Evolutionary conservation across 495 filamentous ascomycete species (phyloP).

Genomic region (Clohesyomyces aquaticus): DNA sequence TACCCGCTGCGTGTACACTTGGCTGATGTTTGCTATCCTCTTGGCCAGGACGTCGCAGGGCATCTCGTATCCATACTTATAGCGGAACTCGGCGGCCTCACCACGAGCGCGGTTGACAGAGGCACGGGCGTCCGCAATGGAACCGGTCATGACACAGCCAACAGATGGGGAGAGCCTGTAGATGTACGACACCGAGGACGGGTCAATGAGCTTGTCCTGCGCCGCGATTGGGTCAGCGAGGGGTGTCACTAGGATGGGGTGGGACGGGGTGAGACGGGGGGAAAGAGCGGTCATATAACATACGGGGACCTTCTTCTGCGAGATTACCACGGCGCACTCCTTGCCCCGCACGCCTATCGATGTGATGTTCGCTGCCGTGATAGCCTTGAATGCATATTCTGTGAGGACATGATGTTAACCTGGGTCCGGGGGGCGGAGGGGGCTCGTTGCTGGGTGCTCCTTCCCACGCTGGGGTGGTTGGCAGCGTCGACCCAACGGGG

Average conservation of each 20-base stretch:
- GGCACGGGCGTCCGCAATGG: slow-evolving; percentile 94
- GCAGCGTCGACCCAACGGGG: no score
- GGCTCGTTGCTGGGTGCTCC: no score
- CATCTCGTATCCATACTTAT: slow-evolving; percentile 99
- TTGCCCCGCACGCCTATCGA: slow-evolving; percentile 95
- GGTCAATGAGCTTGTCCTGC: slow-evolving; percentile 98
- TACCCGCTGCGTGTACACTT: slow-evolving; percentile 97
- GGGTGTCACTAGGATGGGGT: no score
- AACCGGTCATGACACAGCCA: slow-evolving; percentile 97
- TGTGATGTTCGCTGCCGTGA: slow-evolving; percentile 98
- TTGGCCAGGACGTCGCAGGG: slow-evolving; percentile 95
- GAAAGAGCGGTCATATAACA: slow-evolving; percentile 42
- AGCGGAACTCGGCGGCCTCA: slow-evolving; percentile 95
- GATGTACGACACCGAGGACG: slow-evolving; percentile 93
- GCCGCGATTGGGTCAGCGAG: slow-evolving; percentile 18
- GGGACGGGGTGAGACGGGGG: slow-evolving; percentile 1
- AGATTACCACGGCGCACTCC: slow-evolving; percentile 93
- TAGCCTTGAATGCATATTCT: slow-evolving; percentile 99
- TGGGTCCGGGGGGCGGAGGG: slow-evolving; percentile 11
- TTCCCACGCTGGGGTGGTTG: no score
- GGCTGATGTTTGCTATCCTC: slow-evolving; percentile 96
- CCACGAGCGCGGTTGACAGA: slow-evolving; percentile 88
- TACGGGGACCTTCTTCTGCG: slow-evolving; percentile 99
- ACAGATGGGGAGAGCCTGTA: slow-evolving; percentile 96
- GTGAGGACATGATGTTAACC: slow-evolving; percentile 14